These are phyloP conservation scores for Carex kokanica DNA, from an alignment of 176 grass and related monocot species.

Conservation along the genomic window DNA sequence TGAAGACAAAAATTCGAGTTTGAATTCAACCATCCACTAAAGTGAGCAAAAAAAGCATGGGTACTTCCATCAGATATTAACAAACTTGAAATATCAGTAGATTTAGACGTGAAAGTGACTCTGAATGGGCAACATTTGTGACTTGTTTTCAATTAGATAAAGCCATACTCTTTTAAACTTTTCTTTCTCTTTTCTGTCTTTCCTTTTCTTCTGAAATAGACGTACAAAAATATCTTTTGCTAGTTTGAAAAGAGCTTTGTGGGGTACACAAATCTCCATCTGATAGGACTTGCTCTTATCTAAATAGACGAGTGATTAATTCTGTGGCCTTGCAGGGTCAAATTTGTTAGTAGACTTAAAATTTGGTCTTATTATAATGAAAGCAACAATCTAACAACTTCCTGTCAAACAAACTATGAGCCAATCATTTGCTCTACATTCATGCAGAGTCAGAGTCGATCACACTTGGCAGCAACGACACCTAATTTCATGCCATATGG, in stretches of 20 bases:
- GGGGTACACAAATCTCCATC: not conserved
- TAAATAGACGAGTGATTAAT: not conserved
- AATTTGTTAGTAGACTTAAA: not conserved
- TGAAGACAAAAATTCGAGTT: conserved; percentile 19
- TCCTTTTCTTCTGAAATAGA: not conserved
- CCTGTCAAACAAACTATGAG: not conserved
- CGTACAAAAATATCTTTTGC: not conserved
- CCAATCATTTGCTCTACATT: conserved; percentile 9
- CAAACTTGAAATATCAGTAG: not conserved
- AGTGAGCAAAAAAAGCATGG: not conserved
- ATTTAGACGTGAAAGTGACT: conserved; percentile 8
- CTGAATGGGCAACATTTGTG: not conserved
- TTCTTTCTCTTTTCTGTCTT: not conserved
- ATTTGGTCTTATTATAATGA: not conserved
- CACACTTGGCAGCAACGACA: conserved; percentile 2
- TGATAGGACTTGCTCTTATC: conserved; percentile 15
- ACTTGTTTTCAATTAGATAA: not conserved
- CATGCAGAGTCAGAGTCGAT: conserved; percentile 56
- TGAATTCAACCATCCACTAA: conserved; percentile 3
- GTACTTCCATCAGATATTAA: conserved; percentile 1
- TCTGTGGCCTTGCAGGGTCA: not conserved
- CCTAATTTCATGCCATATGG: conserved; percentile 96
- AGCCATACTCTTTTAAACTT: not conserved
- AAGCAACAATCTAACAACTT: conserved; percentile 21
- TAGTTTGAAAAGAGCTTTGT: not conserved